These are phyloP conservation scores for Candida pini DNA, from an alignment of 805 yeast genomes.

Conservation along the genomic window DNA sequence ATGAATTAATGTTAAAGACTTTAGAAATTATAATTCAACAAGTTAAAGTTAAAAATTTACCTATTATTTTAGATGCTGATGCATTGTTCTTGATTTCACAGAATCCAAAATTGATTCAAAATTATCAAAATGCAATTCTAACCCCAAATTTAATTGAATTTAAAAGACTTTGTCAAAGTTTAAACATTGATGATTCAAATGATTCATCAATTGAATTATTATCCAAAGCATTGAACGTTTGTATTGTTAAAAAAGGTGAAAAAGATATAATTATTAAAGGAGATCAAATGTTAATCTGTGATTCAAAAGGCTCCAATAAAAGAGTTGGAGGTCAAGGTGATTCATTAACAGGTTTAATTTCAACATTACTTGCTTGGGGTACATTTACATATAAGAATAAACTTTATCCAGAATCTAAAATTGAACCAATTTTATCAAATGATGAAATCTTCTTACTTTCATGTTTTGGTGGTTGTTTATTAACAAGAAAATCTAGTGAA, in stretches of 20 bases:
- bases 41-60: constrained; percentile 50
- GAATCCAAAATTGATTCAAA: constrained; percentile 48
- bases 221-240: constrained; percentile 46
- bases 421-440: constrained; percentile 25
- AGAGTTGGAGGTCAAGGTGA: constrained; percentile 98
- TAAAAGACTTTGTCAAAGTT: constrained; percentile 52
- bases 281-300: constrained; percentile 36
- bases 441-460: constrained; percentile 41
- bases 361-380: constrained; percentile 79
- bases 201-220: constrained; percentile 30
- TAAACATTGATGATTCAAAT: constrained; percentile 22
- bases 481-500: constrained; percentile 60
- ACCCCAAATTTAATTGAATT: constrained; percentile 93
- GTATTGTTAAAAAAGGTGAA: constrained; percentile 69
- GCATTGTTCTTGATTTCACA: constrained; percentile 64
- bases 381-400: constrained; percentile 50
- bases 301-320: constrained; percentile 58
- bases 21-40: constrained; percentile 53
- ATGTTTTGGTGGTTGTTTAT: constrained; percentile 63
- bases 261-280: constrained; percentile 59
- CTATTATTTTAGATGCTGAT: constrained; percentile 88
- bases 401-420: constrained; percentile 49
- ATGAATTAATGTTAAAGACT: constrained; percentile 56
- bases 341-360: constrained; percentile 79
- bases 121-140: constrained; percentile 56